A percentile compares a stretch with the other conserved stretches of the same genome.
Evolutionary conservation across 805 yeast genomes (phyloP).

Genomic region (Hemisphaericaspora nanyangensis): DNA sequence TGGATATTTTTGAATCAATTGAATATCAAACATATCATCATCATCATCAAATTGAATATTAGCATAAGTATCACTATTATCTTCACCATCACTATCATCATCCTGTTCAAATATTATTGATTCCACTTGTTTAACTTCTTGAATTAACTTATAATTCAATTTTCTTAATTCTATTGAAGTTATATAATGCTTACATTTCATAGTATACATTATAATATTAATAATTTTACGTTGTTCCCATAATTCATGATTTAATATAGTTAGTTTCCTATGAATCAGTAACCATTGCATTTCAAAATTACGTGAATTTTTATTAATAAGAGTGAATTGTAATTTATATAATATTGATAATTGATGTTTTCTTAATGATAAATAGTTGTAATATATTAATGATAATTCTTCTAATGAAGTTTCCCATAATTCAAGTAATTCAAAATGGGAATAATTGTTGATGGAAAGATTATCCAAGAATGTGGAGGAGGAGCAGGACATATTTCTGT

Average conservation of each 20-base stretch:
- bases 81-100: not conserved
- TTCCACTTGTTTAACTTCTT: slow-evolving; percentile 4
- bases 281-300: slow-evolving; percentile 2
- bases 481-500: not conserved
- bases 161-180: slow-evolving; percentile 1
- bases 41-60: not conserved
- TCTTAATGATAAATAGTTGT: not conserved
- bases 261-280: not conserved
- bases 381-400: slow-evolving; percentile 1
- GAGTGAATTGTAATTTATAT: slow-evolving; percentile 2
- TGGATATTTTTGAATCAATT: not conserved
- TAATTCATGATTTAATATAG: slow-evolving; percentile 1
- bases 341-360: not conserved
- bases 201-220: slow-evolving; percentile 5
- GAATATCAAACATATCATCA: not conserved
- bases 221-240: slow-evolving; percentile 6
- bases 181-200: slow-evolving; percentile 4
- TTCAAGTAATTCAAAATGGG: slow-evolving; percentile 2
- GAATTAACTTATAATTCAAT: slow-evolving; percentile 3
- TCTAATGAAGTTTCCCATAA: slow-evolving; percentile 2
- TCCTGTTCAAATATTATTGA: not conserved
- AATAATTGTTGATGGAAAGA: slow-evolving; percentile 1
- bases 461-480: not conserved
- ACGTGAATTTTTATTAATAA: not conserved
- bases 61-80: not conserved